Percentiles rank a stretch among this genome's conserved stretches.
Evolutionary conservation across 1,284 basidiomycete genomes (phyloP).

Genomic region (Trametes pubescens): DNA sequence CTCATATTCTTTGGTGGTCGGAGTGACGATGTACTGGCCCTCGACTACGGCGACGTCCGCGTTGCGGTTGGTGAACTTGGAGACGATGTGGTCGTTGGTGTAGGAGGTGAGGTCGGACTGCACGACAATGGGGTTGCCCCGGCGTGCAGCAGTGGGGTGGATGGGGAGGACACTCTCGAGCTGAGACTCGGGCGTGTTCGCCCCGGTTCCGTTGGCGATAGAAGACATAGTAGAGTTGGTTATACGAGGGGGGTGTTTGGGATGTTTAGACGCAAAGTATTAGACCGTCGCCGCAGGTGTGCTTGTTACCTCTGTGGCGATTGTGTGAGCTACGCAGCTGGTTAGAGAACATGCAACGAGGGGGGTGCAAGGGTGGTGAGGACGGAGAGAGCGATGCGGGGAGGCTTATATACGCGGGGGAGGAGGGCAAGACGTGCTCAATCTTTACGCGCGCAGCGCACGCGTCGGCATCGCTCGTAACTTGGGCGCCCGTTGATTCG

Average conservation of each 20-base stretch:
- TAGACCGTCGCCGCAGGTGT: constrained; percentile 70
- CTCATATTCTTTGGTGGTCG: constrained; percentile 82
- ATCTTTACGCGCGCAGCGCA: constrained; percentile 13
- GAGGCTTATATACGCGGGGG: constrained; percentile 26
- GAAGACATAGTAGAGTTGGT: constrained; percentile 56
- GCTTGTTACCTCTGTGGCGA: constrained; percentile 77
- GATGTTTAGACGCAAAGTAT: constrained; percentile 55
- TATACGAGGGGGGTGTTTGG: constrained; percentile 27
- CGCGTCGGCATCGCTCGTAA: background rate
- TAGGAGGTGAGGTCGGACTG: constrained; percentile 87
- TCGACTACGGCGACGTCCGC: constrained; percentile 75
- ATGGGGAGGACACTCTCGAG: constrained; percentile 72
- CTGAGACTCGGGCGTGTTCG: constrained; percentile 71
- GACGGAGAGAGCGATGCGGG: constrained; percentile 3
- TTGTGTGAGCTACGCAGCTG: constrained; percentile 84
- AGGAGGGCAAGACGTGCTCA: constrained; percentile 14
- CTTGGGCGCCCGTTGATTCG: constrained; percentile 1
- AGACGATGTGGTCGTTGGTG: constrained; percentile 82
- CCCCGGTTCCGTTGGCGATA: constrained; percentile 62
- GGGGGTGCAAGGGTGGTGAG: constrained; percentile 10
- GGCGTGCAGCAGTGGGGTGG: constrained; percentile 88
- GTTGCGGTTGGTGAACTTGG: constrained; percentile 87
- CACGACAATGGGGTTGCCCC: constrained; percentile 81
- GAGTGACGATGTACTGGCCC: constrained; percentile 81
- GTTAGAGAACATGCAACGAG: constrained; percentile 85